phyloP scores from a whole-genome alignment of 1,139 yeast genomes.

The Blastobotrys malaysiensis region DNA sequence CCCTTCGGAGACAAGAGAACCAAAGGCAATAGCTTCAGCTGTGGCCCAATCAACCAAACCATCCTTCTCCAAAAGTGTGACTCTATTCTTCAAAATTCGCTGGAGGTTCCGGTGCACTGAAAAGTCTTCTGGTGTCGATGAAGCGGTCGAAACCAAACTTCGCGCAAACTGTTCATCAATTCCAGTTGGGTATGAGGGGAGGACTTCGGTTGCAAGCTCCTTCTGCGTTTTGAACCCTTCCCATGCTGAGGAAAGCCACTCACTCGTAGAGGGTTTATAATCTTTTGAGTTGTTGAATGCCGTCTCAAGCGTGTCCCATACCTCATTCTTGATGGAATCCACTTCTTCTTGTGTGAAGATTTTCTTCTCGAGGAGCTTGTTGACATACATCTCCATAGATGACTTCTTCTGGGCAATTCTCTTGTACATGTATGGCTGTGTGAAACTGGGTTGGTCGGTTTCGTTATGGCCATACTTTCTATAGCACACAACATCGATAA shows the following conservation, averaged over 20 bases:
- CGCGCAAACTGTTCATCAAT: slow-evolving; percentile 65
- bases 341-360: slow-evolving; percentile 81
- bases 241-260: slow-evolving; percentile 98
- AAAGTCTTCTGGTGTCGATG: slow-evolving; percentile 77
- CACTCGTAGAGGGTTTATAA: slow-evolving; percentile 83
- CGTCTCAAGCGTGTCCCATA: slow-evolving; percentile 86
- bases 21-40: slow-evolving; percentile 96
- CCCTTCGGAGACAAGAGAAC: slow-evolving; percentile 84
- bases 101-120: slow-evolving; percentile 89
- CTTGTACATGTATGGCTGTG: slow-evolving; percentile 94
- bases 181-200: slow-evolving; percentile 92
- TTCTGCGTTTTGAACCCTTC: slow-evolving; percentile 95
- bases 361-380: slow-evolving; percentile 72
- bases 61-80: slow-evolving; percentile 78
- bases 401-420: slow-evolving; percentile 79
- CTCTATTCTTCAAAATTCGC: slow-evolving; percentile 82
- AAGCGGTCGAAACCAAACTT: slow-evolving; percentile 67
- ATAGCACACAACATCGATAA: slow-evolving; percentile 93
- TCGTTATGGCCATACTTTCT: slow-evolving; percentile 97
- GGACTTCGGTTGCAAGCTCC: slow-evolving; percentile 86
- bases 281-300: slow-evolving; percentile 80
- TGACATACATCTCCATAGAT: slow-evolving; percentile 76
- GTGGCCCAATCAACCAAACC: slow-evolving; percentile 97
- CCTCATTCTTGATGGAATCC: slow-evolving; percentile 93
- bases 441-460: slow-evolving; percentile 96